A percentile compares a stretch with the other conserved stretches of the same genome.
Conservation (phyloP, 139 green algal species). For the Dunaliella primolecta region DNA sequence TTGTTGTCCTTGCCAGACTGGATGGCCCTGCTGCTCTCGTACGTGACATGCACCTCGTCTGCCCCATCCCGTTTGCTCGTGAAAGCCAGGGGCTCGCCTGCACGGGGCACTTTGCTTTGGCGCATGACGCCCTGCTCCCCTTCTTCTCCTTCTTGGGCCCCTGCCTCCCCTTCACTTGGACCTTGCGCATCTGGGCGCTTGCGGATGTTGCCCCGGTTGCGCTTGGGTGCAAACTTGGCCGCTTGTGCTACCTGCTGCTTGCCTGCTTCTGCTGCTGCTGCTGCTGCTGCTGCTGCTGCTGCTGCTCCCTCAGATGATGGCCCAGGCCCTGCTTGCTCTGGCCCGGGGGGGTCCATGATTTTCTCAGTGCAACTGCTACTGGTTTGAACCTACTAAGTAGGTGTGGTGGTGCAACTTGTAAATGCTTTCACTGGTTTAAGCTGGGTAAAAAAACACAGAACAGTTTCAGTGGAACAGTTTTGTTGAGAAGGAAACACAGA, state of each 20-base stretch:
- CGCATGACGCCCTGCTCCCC: conserved; percentile 24
- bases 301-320: not conserved
- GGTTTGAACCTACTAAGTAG: too few relatives aligned
- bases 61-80: conserved; percentile 12
- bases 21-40: conserved; percentile 27
- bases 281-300: not conserved
- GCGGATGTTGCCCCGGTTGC: conserved; percentile 58
- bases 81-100: conserved; percentile 51
- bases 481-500: too few relatives aligned
- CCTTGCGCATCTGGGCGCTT: conserved; percentile 53
- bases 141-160: not conserved
- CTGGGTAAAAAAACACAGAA: not conserved
- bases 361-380: too few relatives aligned
- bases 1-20: conserved; percentile 43
- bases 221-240: conserved; percentile 31
- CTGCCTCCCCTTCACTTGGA: not conserved
- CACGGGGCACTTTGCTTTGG: conserved; percentile 47
- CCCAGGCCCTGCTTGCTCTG: too few relatives aligned
- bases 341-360: too few relatives aligned
- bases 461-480: too few relatives aligned
- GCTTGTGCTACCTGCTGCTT: not conserved
- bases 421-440: too few relatives aligned
- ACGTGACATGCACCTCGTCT: conserved; percentile 29
- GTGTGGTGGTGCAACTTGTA: too few relatives aligned
- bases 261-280: not conserved